Evolutionary conservation across 805 yeast genomes (phyloP), one percentile per base, ranked within the genome.

Genomic region (Yarrowia sp.): DNA sequence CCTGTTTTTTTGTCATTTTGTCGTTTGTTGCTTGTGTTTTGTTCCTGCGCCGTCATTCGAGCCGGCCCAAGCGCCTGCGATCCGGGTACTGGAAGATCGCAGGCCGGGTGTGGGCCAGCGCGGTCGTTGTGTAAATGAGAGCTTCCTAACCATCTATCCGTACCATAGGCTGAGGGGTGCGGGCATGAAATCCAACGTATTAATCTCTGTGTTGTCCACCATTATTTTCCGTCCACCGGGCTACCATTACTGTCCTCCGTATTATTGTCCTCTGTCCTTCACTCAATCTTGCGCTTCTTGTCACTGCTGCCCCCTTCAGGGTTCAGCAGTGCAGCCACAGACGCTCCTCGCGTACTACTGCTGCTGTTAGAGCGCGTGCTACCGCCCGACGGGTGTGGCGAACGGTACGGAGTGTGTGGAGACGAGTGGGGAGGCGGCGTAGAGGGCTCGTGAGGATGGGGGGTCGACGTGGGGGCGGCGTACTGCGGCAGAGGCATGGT

Each of bases 361-460:
- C 56, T 49, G 48, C 56, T 48, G 56, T 63, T 63, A 5, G 67
- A 63, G 14, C 67, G 67, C 26, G 67, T 48, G 32, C 48, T 38
- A 9, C 56, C 67, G 12, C 67, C 67, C 19, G 67, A 63, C 15
- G 56, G 56, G 15, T 63, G 67, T 11, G 67, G 67, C 56, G 67
- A 63, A 2, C 67, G 67, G 48, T 48, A 63, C 55, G 67, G 67
- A 22, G 67, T 63, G 55, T 63, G 67, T 15, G 67, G 67, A 36
- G 67, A 48, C 14, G 67, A 63, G 56, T 63, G 56, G 5, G 67
- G 56, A 15, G 67, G 67, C n/a, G 67, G 67, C 12, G 67, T 63
- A 8, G 67, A 63, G 10, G 67, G 67, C 36, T 63, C 67, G 12
- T 63, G 67, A 5, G 56, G 55, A 16, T 63, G 55, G 2, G 67